A percentile compares a stretch with the other conserved stretches of the same genome.
Evolutionary conservation across 805 yeast genomes (phyloP).

Genomic region (Yamadazyma phyllophila): DNA sequence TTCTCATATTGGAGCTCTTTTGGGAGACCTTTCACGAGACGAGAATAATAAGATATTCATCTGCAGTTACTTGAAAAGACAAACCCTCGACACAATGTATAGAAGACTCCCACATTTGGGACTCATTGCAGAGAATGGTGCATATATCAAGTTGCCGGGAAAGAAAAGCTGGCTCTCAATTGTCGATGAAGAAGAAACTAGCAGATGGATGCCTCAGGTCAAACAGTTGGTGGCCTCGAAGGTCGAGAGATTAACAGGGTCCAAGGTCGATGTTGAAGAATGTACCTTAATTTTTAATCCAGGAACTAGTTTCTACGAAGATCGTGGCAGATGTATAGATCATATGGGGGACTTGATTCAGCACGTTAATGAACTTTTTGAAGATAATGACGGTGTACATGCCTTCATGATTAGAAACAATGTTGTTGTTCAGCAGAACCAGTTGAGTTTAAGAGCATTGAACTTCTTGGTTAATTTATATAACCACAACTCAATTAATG

Average conservation of each 20-base stretch:
- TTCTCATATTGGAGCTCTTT: constrained; percentile 53
- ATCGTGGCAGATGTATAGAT: constrained; percentile 59
- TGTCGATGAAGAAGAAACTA: constrained; percentile 47
- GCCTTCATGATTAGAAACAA: constrained; percentile 71
- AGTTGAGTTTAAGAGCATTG: constrained; percentile 56
- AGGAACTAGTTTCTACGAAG: constrained; percentile 59
- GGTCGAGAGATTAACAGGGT: constrained; percentile 78
- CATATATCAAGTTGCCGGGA: constrained; percentile 59
- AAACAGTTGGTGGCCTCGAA: constrained; percentile 54
- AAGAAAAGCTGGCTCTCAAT: constrained; percentile 59
- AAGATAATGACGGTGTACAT: constrained; percentile 53
- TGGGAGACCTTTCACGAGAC: constrained; percentile 58
- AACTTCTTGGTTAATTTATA: constrained; percentile 46
- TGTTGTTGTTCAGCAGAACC: constrained; percentile 68
- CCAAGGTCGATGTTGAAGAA: constrained; percentile 69
- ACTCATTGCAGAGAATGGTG: constrained; percentile 88
- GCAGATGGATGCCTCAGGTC: constrained; percentile 59
- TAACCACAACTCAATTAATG: constrained; percentile 22
- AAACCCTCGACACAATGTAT: constrained; percentile 66
- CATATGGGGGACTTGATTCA: constrained; percentile 83
- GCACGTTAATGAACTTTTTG: constrained; percentile 75
- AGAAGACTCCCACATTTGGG: constrained; percentile 70
- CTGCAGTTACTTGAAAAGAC: constrained; percentile 60
- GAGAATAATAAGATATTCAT: constrained; percentile 68
- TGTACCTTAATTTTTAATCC: constrained; percentile 76